These are phyloP conservation scores for Cryptosporidium bovis DNA, from an alignment of 169 alveolate genomes.

Conservation along the genomic window DNA sequence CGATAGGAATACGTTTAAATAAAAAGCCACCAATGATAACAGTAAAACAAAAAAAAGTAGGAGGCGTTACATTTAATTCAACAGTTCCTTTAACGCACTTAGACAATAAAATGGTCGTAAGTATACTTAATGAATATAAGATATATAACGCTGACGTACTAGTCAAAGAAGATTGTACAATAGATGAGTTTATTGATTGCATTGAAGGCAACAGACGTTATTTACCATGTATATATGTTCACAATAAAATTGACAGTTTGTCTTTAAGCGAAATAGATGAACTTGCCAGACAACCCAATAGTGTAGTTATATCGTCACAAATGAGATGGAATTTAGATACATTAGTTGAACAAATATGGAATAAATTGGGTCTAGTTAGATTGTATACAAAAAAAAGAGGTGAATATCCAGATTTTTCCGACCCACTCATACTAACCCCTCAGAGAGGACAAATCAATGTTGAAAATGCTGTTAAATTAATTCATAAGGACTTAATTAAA, in stretches of 20 bases:
- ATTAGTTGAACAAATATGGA: constrained; percentile 89
- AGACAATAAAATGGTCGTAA: constrained; percentile 85
- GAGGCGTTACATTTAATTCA: constrained; percentile 85
- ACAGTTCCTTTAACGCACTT: constrained; percentile 86
- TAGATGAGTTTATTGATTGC: constrained; percentile 90
- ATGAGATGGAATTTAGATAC: constrained; percentile 84
- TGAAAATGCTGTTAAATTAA: constrained; percentile 82
- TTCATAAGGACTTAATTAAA: constrained; percentile 86
- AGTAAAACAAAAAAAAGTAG: constrained; percentile 84
- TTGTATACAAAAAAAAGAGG: constrained; percentile 91
- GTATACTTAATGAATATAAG: constrained; percentile 87
- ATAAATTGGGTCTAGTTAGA: constrained; percentile 87
- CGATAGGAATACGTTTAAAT: constrained; percentile 89
- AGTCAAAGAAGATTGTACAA: constrained; percentile 86
- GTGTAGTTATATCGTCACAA: constrained; percentile 85
- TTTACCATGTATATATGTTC: constrained; percentile 91
- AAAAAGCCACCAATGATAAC: constrained; percentile 86
- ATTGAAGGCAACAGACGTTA: constrained; percentile 93
- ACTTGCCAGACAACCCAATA: constrained; percentile 83
- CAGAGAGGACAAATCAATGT: constrained; percentile 88
- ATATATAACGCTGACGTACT: constrained; percentile 88
- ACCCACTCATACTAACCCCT: constrained; percentile 87
- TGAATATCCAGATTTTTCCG: constrained; percentile 87
- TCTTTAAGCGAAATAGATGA: constrained; percentile 89
- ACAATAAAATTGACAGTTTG: constrained; percentile 91